Conservation (phyloP, 768 basidiomycete genomes). For the Gelatoporia subvermispora region DNA sequence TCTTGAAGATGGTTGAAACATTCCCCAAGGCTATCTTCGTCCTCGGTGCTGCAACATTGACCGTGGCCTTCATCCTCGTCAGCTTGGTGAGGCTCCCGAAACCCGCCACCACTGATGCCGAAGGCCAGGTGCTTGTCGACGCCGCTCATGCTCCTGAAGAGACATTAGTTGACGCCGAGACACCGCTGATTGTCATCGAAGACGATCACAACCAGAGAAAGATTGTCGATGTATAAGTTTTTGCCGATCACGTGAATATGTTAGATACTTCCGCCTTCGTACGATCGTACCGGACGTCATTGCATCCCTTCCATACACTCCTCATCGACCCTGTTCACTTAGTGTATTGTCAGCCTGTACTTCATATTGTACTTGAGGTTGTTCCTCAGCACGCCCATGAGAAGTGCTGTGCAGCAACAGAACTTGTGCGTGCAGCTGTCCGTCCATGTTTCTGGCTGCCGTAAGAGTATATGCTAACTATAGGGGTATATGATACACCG, state of each 20-base stretch:
- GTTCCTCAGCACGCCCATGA: no score
- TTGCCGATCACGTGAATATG: neutral
- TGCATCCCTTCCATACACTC: neutral
- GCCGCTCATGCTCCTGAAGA: conserved; percentile 3
- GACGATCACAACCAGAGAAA: conserved; percentile 4
- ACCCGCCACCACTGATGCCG: conserved; percentile 5
- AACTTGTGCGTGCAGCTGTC: no score
- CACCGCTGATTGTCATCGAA: conserved; percentile 12
- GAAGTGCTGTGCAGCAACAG: no score
- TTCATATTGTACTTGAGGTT: no score
- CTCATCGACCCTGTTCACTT: neutral
- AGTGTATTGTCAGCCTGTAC: neutral
- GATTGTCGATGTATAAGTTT: neutral
- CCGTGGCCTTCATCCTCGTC: conserved; percentile 41
- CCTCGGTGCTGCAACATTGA: conserved; percentile 38
- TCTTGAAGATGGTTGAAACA: conserved; percentile 61
- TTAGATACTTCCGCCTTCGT: neutral
- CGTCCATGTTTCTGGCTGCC: no score
- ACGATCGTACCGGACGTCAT: neutral
- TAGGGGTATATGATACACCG: no score
- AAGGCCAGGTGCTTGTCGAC: conserved; percentile 5
- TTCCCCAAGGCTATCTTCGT: conserved; percentile 71
- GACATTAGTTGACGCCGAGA: conserved; percentile 9
- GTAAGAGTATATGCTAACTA: no score
- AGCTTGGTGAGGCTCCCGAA: conserved; percentile 40